Base-by-base conservation (phyloP, 371 early-diverging fungal genomes). In the Chytridiales sp. region DNA sequence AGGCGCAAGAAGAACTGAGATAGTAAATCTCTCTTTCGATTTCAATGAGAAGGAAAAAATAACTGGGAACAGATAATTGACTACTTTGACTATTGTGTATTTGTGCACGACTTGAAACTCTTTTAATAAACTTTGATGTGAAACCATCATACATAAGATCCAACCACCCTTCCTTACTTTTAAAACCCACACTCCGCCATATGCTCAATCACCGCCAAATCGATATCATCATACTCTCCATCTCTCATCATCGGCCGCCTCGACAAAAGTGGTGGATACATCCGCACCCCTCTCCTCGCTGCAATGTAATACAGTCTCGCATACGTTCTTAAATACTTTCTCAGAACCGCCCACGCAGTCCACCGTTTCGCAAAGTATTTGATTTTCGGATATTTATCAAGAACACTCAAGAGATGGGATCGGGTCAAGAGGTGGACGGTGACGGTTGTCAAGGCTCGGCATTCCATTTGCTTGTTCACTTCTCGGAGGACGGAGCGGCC, bases 211-310 rank as follows among this genome's bases (percentile, higher is more conserved):
- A 78, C 79, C 2, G 74, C 76, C 13, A 65, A 53, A 55, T 78
- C 79, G 48, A 78, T 73, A 38, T 78, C 79, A 49, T 78, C 79
- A 35, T 55, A 62, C 53, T 78, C 79, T 22, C 68, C 72, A 38
- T 75, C 75, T 61, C 47, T 60, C 62, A 75, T 32, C 42, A 50
- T 53, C 6, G 79, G 79, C 46, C 79, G 34, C 48, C 53, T 68
- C 8, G 71, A 65, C 31, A 64, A 32, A 24, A 76, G 53, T 5
- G 74, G 76, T 17, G 76, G 76, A 13, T 40, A 48, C 51, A 75
- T 59, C 48, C 53, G 50, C 11, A 72, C 74, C 3, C 76, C 79
- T 5, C 79, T 50, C 29, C 71, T 62, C 26, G 75, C 71, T 3
- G 75, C 75, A 15, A 51, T 69, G 57, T 66, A 76, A 48, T 78